Conservation (phyloP, 75 land plant genomes). For the Selaginella moellendorffii region DNA sequence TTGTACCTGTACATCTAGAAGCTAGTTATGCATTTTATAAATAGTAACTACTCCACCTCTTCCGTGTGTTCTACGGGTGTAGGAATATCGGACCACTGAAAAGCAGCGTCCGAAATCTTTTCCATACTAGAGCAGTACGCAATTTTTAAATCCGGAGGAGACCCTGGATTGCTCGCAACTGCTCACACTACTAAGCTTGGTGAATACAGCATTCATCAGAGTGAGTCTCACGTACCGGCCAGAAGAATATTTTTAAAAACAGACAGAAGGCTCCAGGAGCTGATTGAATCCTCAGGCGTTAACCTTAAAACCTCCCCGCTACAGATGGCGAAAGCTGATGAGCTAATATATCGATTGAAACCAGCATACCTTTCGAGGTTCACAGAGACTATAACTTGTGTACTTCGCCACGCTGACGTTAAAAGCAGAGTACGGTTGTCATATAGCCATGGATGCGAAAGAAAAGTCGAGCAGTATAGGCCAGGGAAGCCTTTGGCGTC, state of each 20-base stretch:
- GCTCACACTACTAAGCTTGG: not conserved
- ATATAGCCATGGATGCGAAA: slow-evolving; percentile 73
- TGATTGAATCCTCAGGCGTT: slow-evolving; percentile 41
- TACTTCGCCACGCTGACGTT: slow-evolving; percentile 69
- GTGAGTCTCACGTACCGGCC: slow-evolving; percentile 44
- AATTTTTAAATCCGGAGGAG: not conserved
- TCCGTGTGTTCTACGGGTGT: not conserved
- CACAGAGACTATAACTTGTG: slow-evolving; percentile 52
- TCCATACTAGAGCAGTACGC: not conserved
- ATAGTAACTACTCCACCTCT: not conserved
- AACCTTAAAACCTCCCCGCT: slow-evolving; percentile 49
- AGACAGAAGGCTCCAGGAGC: slow-evolving; percentile 74
- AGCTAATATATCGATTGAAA: not conserved
- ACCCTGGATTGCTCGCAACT: not conserved
- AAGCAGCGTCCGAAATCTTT: too few relatives aligned
- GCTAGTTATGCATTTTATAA: not conserved
- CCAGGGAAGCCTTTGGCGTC: slow-evolving; percentile 64
- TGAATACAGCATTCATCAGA: not conserved
- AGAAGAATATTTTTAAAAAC: slow-evolving; percentile 49
- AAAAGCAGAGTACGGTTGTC: slow-evolving; percentile 61
- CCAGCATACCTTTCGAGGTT: slow-evolving; percentile 43
- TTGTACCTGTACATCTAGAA: slow-evolving; percentile 31
- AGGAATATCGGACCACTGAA: not conserved
- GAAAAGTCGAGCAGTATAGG: slow-evolving; percentile 43
- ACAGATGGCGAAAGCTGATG: slow-evolving; percentile 15